Evolutionary conservation across 768 basidiomycete species (phyloP), one percentile per base, ranked within the genome.

Genomic region (Pleurotus tuoliensis): DNA sequence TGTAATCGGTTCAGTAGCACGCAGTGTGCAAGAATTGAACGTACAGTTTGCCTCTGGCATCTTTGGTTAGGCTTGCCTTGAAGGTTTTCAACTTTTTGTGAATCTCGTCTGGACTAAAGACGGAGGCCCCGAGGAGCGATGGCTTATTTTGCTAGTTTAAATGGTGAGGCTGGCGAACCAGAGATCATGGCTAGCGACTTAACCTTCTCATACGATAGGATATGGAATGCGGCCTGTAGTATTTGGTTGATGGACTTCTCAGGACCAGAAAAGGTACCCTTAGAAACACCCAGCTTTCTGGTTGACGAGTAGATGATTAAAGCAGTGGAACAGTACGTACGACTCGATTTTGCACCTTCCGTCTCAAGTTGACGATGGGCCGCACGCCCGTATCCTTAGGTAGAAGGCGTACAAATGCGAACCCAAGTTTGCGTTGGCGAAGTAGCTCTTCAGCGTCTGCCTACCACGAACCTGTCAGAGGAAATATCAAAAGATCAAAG

Each of bases 381-480:
- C 97, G 80, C 2, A 98, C 92, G 0, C 97, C 97, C 3, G 86
- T 91, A 57, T 95, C 95, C 69, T 98, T 99, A 0, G 97, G 97
- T 16, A 99, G 74, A 5, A 98, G 76, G 2, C 97, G 82, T 13
- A 96, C 85, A 61, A 89, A 91, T 0, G 94, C 92, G 65, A 86
- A 93, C 0, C 92, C 91, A 2, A 97, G 77, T 59, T 73, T 82
- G 2, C 93, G 81, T 61, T 87, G 82, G n/a, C 82, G 78, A 11
- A 90, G 70, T 38, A 92, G 78, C 56, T 83, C 82, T 46, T 80
- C 74, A 0, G 84, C 86, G 58, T 91, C 85, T 20, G 67, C 62
- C 88, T 94, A 59, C 52, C 30, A 34, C 6, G 47, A 18, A n/a
- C 24, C 16, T 1, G 44, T n/a, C 20, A 20, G 20, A 6, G 5